Evolutionary conservation across 805 yeast species (phyloP).

Genomic region (Pichia californica): DNA sequence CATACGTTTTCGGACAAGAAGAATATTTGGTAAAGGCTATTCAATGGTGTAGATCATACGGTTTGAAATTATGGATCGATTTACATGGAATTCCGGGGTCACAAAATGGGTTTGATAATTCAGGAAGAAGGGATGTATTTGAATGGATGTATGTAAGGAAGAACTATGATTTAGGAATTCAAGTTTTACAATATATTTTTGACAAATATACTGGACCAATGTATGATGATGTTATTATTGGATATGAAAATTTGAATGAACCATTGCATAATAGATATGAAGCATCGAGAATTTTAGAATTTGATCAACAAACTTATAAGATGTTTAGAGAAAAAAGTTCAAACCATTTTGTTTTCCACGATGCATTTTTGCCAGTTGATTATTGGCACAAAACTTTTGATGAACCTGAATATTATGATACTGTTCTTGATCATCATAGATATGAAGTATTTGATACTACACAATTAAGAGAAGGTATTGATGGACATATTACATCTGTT

Average conservation of each 20-base stretch:
- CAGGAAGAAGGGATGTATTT: conserved; percentile 54
- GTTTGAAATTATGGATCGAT: conserved; percentile 65
- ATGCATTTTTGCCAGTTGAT: conserved; percentile 53
- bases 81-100: conserved; percentile 81
- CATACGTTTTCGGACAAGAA: conserved; percentile 62
- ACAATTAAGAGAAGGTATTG: conserved; percentile 50
- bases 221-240: conserved; percentile 54
- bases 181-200: conserved; percentile 44
- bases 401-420: conserved; percentile 31
- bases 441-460: conserved; percentile 79
- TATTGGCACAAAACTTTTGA: conserved; percentile 40
- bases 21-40: conserved; percentile 57
- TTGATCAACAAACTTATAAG: conserved; percentile 37
- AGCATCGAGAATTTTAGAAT: conserved; percentile 35
- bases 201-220: conserved; percentile 44
- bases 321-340: conserved; percentile 34
- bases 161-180: conserved; percentile 42
- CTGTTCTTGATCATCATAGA: conserved; percentile 82
- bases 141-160: conserved; percentile 36
- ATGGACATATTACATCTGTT: conserved; percentile 52
- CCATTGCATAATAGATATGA: conserved; percentile 54
- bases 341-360: conserved; percentile 52
- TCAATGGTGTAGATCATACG: conserved; percentile 57
- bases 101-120: conserved; percentile 81
- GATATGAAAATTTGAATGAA: conserved; percentile 67